These are phyloP conservation scores for Pyracantha coccinea DNA, from an alignment of 331 rosid species.

Conservation along the genomic window DNA sequence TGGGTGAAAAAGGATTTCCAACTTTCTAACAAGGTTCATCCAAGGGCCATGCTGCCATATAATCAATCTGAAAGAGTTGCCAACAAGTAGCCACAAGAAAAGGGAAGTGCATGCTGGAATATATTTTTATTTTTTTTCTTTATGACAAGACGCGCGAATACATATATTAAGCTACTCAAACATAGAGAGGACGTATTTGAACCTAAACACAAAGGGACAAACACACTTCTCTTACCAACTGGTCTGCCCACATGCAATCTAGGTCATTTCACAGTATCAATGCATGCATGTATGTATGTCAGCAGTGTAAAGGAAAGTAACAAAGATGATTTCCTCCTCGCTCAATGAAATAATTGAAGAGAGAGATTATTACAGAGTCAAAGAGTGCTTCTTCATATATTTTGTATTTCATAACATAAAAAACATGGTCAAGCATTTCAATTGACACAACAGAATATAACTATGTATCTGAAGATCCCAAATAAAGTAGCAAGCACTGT, in stretches of 20 bases:
- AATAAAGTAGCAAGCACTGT: slow-evolving; percentile 31
- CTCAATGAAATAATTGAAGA: slow-evolving; percentile 12
- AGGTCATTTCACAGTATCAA: too few relatives aligned
- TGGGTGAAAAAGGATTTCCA: not conserved
- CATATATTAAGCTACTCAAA: too few relatives aligned
- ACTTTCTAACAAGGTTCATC: not conserved
- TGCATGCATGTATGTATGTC: not conserved
- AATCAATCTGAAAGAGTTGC: not conserved
- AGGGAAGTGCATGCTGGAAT: not conserved
- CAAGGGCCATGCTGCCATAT: not conserved
- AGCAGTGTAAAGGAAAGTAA: not conserved
- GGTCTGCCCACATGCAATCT: too few relatives aligned
- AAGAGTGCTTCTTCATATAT: slow-evolving; percentile 29
- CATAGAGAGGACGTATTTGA: too few relatives aligned
- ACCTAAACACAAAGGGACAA: too few relatives aligned
- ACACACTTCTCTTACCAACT: too few relatives aligned
- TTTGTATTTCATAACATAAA: slow-evolving; percentile 48
- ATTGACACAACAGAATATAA: slow-evolving; percentile 47
- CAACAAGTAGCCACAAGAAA: not conserved
- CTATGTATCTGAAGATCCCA: slow-evolving; percentile 35
- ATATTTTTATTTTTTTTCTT: too few relatives aligned
- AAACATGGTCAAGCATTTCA: slow-evolving; percentile 53
- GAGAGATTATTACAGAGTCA: slow-evolving; percentile 33
- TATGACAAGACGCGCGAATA: too few relatives aligned
- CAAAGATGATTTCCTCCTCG: slow-evolving; percentile 10